Conservation (phyloP, 345 rosid genomes). For the Rhodamnia argentea region DNA sequence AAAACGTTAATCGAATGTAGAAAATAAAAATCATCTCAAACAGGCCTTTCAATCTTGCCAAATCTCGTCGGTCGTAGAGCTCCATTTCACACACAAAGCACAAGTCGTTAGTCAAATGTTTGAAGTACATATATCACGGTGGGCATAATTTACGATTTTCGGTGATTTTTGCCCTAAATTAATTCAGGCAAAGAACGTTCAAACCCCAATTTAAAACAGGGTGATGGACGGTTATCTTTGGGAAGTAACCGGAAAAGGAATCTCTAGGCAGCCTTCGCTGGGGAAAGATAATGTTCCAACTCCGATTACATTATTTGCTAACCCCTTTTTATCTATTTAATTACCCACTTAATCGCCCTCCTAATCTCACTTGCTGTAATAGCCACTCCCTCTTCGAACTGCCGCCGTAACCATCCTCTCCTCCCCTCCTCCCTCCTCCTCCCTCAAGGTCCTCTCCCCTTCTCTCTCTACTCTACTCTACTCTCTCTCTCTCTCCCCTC, state of each 20-base stretch:
- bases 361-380: background rate
- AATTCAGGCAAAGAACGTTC: background rate
- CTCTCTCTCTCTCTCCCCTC: background rate
- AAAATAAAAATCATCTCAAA: too few species aligned
- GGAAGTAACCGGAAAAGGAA: background rate
- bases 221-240: background rate
- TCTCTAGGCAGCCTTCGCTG: background rate
- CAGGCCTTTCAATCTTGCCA: too few species aligned
- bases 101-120: too few species aligned
- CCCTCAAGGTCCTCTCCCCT: background rate
- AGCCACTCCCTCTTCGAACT: background rate
- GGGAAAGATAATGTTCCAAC: background rate
- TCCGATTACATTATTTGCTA: background rate
- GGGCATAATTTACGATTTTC: too few species aligned
- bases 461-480: background rate
- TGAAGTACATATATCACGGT: too few species aligned
- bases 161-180: too few species aligned
- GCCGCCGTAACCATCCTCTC: background rate
- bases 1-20: too few species aligned
- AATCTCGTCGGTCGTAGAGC: too few species aligned
- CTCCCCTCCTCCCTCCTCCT: background rate
- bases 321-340: background rate
- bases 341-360: background rate
- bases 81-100: too few species aligned
- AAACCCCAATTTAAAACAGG: background rate